A percentile compares a stretch with the other conserved stretches of the same genome.
Conservation (phyloP, 2,329 filamentous ascomycete genomes). For the Dothistroma septosporum region DNA sequence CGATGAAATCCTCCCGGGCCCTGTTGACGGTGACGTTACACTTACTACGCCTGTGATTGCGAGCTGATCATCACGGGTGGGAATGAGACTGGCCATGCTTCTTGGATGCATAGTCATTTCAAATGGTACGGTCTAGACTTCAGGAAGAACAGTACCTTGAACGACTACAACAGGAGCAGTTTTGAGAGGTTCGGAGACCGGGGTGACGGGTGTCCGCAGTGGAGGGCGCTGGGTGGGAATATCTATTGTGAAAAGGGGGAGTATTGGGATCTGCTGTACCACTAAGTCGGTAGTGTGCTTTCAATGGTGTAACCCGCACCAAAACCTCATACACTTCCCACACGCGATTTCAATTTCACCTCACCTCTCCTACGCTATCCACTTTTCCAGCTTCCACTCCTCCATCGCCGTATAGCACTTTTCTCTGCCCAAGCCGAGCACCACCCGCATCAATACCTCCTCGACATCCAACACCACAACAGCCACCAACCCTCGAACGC, state of each 20-base stretch:
- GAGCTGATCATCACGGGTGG: conserved; percentile 8
- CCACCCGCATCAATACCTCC: too few relatives aligned
- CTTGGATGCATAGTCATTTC: conserved; percentile 8
- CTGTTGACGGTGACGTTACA: too few relatives aligned
- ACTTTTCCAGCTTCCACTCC: too few relatives aligned
- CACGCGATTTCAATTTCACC: too few relatives aligned
- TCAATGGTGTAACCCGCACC: too few relatives aligned
- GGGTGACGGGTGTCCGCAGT: conserved; percentile 10
- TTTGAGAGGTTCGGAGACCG: conserved; percentile 9
- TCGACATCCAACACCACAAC: too few relatives aligned
- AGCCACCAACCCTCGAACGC: too few relatives aligned
- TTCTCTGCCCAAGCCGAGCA: too few relatives aligned
- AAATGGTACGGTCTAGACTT: conserved; percentile 15
- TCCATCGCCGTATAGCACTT: too few relatives aligned
- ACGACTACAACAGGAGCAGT: conserved; percentile 5
- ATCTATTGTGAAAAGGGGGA: conserved; percentile 11
- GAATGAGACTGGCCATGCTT: conserved; percentile 9
- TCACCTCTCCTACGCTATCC: too few relatives aligned
- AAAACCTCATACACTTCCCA: too few relatives aligned
- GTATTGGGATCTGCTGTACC: conserved; percentile 12
- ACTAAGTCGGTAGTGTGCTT: neutral
- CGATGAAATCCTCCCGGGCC: conserved; percentile 8
- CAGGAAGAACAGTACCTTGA: conserved; percentile 8
- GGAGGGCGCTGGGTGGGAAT: conserved; percentile 7
- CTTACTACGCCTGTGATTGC: conserved; percentile 5